Conservation (phyloP, 352 stramenopile genomes). For the Thalassiosira sp. region DNA sequence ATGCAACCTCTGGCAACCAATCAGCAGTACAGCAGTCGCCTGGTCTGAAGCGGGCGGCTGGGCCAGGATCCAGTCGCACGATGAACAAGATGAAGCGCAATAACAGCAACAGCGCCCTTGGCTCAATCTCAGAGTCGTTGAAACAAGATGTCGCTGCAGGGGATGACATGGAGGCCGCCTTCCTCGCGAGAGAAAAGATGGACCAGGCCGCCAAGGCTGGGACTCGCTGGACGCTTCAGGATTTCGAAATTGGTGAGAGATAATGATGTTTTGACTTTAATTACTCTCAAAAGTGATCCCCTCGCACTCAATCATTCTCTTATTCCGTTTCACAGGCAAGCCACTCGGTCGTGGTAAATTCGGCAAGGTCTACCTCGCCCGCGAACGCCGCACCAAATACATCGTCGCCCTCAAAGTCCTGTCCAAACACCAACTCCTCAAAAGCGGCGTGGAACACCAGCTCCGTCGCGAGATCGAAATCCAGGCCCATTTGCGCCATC, state of each 20-base stretch:
- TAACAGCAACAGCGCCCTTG: background rate
- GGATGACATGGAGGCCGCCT: constrained; percentile 15
- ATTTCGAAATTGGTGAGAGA: constrained; percentile 99
- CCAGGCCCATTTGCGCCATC: constrained; percentile 96
- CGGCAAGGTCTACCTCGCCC: constrained; percentile 97
- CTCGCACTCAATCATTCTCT: too few species aligned
- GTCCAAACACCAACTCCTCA: constrained; percentile 96
- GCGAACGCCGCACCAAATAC: constrained; percentile 97
- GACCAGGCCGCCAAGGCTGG: constrained; percentile 47
- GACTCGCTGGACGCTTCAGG: constrained; percentile 87
- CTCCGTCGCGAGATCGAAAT: constrained; percentile 99
- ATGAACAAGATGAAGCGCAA: too few species aligned
- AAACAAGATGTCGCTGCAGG: background rate
- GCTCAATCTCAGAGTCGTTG: background rate
- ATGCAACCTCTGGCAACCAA: too few species aligned
- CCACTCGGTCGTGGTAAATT: constrained; percentile 98
- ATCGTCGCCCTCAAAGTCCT: constrained; percentile 98
- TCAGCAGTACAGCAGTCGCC: too few species aligned
- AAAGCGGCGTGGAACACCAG: constrained; percentile 97
- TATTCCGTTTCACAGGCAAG: too few species aligned
- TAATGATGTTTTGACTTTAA: too few species aligned
- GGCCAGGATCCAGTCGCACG: too few species aligned
- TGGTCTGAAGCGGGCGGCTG: too few species aligned
- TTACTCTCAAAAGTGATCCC: too few species aligned
- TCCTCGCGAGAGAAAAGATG: constrained; percentile 24